phyloP scores from a whole-genome alignment of 768 basidiomycete genomes.

The Chalciporus chontae region DNA sequence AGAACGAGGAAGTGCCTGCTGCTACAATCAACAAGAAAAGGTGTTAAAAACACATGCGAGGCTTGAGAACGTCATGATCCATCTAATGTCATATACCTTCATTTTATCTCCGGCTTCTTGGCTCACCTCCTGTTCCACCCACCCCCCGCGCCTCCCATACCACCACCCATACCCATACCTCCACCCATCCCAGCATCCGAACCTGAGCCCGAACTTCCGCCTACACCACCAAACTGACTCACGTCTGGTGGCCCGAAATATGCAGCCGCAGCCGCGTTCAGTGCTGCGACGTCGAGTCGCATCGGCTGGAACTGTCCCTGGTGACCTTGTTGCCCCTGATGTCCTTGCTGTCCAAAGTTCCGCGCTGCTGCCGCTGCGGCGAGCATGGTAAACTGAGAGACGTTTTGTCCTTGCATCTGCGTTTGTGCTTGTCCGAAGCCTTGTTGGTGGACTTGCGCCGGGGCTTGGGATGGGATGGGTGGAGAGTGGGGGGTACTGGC shows the following conservation, averaged over 20 bases:
- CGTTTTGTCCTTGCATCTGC: slow-evolving; percentile 5
- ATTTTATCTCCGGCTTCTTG: background rate
- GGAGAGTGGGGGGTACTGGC: slow-evolving; percentile 1
- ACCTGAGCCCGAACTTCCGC: slow-evolving; percentile 1
- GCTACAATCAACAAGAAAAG: background rate
- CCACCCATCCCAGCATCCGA: background rate
- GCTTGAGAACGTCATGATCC: background rate
- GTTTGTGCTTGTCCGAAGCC: background rate
- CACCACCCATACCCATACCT: background rate
- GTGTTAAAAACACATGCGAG: slow-evolving; percentile 6
- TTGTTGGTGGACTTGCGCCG: background rate
- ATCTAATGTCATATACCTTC: background rate
- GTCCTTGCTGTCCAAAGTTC: slow-evolving; percentile 21
- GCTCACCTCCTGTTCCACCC: slow-evolving; percentile 11
- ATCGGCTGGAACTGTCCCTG: slow-evolving; percentile 22
- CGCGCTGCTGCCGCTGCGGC: slow-evolving; percentile 22
- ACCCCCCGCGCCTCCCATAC: background rate
- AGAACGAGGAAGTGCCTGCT: background rate
- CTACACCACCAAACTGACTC: slow-evolving; percentile 9
- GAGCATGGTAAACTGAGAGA: slow-evolving; percentile 28
- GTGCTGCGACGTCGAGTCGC: slow-evolving; percentile 10
- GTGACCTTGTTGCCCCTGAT: slow-evolving; percentile 2
- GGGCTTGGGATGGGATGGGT: slow-evolving; percentile 4
- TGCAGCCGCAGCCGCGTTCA: slow-evolving; percentile 16
- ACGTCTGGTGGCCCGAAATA: slow-evolving; percentile 20